Evolutionary conservation across 345 rosid species (phyloP).

Genomic region (Nephelium lappaceum): DNA sequence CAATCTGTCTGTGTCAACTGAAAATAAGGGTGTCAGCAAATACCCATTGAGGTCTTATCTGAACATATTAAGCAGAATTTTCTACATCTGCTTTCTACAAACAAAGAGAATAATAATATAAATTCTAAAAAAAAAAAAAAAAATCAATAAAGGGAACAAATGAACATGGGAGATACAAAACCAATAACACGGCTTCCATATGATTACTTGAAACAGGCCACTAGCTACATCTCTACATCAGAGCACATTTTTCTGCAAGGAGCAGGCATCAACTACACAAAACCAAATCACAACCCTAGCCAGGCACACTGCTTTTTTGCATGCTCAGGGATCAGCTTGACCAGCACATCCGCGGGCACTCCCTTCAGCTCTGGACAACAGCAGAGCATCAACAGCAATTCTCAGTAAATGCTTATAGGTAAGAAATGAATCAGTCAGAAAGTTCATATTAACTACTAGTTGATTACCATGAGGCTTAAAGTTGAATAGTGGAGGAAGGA

Average conservation of each 20-base stretch:
- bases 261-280: slow-evolving; percentile 32
- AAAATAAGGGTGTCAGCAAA: slow-evolving; percentile 21
- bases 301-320: slow-evolving; percentile 60
- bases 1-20: background rate
- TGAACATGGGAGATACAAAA: slow-evolving; percentile 15
- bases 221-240: slow-evolving; percentile 29
- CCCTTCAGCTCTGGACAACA: slow-evolving; percentile 75
- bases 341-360: slow-evolving; percentile 52
- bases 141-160: slow-evolving; percentile 26
- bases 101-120: background rate
- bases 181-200: slow-evolving; percentile 20
- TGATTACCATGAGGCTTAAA: slow-evolving; percentile 78
- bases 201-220: slow-evolving; percentile 21
- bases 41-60: slow-evolving; percentile 17
- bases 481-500: slow-evolving; percentile 95
- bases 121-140: background rate
- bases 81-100: slow-evolving; percentile 20
- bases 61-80: slow-evolving; percentile 16
- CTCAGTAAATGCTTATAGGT: background rate
- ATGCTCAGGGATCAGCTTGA: slow-evolving; percentile 67
- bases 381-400: slow-evolving; percentile 8
- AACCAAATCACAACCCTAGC: slow-evolving; percentile 44
- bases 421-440: slow-evolving; percentile 3
- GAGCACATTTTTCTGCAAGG: slow-evolving; percentile 32
- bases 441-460: background rate